Evolutionary conservation across 2,329 filamentous ascomycete species (phyloP), one percentile per base, ranked within the genome.

Genomic region (Cadophora gregata): DNA sequence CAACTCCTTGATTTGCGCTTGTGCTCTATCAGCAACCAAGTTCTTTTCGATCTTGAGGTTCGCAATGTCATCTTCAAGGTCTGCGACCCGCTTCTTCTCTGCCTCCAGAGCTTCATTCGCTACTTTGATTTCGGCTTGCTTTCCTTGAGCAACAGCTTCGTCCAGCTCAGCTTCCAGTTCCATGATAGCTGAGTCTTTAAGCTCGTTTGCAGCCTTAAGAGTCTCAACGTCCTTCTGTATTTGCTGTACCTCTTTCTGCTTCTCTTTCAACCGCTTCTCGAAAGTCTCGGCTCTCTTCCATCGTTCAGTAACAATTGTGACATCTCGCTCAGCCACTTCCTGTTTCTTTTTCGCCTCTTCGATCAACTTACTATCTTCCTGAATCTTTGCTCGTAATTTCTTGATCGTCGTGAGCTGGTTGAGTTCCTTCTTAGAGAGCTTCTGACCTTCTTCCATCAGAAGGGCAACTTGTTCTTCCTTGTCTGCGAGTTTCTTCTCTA

Each of bases 361-460:
- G 73, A 88, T 78, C 63, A 87, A 84, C 75, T 87, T 90, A 69
- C 93, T 91, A 42, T 87, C 85, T 58, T 91, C 87, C 12, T 85
- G 80, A 16, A 91, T 78, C 74, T 91, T 90, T 25, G 83, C 81
- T 51, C 89, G 87, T 66, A 98, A 80, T 75, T 93, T 94, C 78
- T 96, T 97, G 74, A 98, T 92, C 4, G 90, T 89, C 6, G 87
- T 87, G 68, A 95, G 85, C 70, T 96, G 90, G 75, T 93, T 93
- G 78, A 97, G 87, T 77, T 99, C 96, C 0, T 87, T 91, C 73
- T 90, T 92, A 1, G 93, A 94, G 9, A 98, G 84, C 71, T 91
- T 93, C 73, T 96, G 92, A 0, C 96, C 96, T 80, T 99, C 96
- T 73, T 97, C 90, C 84, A 99, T 91, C 14, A 99, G 82, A 56